Percentiles rank a stretch among this genome's conserved stretches.
These are phyloP conservation scores for Chaetomiaceae sp. DNA, from an alignment of 2,329 filamentous ascomycete species.

Conservation along the genomic window DNA sequence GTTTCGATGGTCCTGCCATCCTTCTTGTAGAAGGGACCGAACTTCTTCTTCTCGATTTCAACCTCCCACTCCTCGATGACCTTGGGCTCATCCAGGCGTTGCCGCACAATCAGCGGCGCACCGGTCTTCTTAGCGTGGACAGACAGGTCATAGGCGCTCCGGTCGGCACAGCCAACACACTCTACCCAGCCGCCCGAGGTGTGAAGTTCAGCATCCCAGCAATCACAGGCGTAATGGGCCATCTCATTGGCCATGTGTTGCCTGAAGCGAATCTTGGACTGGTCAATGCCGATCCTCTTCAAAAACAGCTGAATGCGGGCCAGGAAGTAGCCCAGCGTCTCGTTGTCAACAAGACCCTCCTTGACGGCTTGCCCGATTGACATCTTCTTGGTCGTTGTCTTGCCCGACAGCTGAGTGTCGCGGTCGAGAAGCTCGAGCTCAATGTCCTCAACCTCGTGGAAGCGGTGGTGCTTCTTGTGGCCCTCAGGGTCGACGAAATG, in stretches of 20 bases:
- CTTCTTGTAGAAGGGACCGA: conserved; percentile 93
- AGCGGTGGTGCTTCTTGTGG: conserved; percentile 90
- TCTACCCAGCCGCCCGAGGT: conserved; percentile 97
- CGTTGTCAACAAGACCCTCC: conserved; percentile 83
- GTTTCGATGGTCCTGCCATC: conserved; percentile 81
- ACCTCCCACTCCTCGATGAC: conserved; percentile 83
- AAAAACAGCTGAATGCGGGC: conserved; percentile 91
- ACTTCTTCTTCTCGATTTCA: conserved; percentile 90
- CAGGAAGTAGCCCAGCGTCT: conserved; percentile 96
- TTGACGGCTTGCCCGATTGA: conserved; percentile 83
- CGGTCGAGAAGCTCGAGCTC: conserved; percentile 82
- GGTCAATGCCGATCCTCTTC: conserved; percentile 79
- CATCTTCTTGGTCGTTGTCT: conserved; percentile 69
- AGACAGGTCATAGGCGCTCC: conserved; percentile 88
- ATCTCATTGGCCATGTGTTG: conserved; percentile 83
- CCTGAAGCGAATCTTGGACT: conserved; percentile 85
- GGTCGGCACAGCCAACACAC: conserved; percentile 89
- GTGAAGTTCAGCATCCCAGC: conserved; percentile 92
- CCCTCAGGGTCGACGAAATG: conserved; percentile 94
- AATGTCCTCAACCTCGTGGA: conserved; percentile 76
- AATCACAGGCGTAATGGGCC: conserved; percentile 92
- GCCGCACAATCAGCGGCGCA: conserved; percentile 76
- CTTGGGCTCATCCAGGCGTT: conserved; percentile 72
- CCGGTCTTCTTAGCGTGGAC: conserved; percentile 94
- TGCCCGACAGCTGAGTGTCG: conserved; percentile 78